Percentiles rank a stretch among this genome's conserved stretches.
phyloP scores from a whole-genome alignment of 805 yeast species.

The Candida ovalis region DNA sequence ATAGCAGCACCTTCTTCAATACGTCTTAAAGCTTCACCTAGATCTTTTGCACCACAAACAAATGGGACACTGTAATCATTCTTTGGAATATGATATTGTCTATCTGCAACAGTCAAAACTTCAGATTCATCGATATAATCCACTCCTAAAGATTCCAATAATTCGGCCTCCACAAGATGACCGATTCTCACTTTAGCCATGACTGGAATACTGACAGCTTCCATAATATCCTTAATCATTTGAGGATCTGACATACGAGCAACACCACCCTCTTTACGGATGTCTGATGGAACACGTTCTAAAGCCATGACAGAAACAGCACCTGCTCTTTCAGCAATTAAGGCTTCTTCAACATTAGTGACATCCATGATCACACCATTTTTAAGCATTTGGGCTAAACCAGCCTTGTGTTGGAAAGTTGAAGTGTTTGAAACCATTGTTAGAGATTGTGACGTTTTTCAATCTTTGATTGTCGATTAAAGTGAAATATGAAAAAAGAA shows the following conservation, averaged over 20 bases:
- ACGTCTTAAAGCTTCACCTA: constrained; percentile 80
- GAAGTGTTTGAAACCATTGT: constrained; percentile 3
- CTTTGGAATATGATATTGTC: constrained; percentile 59
- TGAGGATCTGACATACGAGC: constrained; percentile 85
- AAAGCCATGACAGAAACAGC: constrained; percentile 90
- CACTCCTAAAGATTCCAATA: constrained; percentile 64
- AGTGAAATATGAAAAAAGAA: too few species aligned
- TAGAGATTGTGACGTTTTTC: too few species aligned
- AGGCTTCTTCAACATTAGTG: constrained; percentile 75
- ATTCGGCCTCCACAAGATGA: constrained; percentile 77
- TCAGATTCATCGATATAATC: constrained; percentile 85
- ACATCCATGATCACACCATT: constrained; percentile 77
- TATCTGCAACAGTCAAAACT: constrained; percentile 81
- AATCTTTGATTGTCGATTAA: not conserved
- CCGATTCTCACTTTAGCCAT: constrained; percentile 89
- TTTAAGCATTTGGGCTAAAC: constrained; percentile 82
- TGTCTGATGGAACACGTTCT: constrained; percentile 82
- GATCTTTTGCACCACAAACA: constrained; percentile 79
- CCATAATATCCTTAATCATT: constrained; percentile 73
- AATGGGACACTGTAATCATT: constrained; percentile 63
- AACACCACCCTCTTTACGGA: constrained; percentile 76
- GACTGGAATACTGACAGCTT: constrained; percentile 65
- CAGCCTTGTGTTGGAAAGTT: constrained; percentile 59
- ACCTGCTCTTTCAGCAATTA: constrained; percentile 77
- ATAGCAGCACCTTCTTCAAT: constrained; percentile 81